Base-by-base conservation (phyloP, 306 rosid genomes). In the Vicia villosa region DNA sequence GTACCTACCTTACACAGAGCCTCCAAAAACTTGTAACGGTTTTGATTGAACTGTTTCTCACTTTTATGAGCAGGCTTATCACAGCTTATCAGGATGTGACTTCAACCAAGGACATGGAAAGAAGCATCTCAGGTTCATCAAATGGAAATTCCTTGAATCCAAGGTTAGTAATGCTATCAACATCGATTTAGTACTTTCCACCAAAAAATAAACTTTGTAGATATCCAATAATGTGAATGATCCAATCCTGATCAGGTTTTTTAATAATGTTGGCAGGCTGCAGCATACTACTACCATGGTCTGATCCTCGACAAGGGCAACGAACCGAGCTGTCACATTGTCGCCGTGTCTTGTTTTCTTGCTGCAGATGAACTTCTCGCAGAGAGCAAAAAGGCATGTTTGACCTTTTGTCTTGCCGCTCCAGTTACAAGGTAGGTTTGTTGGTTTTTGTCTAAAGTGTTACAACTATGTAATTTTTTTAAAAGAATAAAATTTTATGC, bases 251-350 rank as follows among this genome's bases (percentile, higher is more conserved):
- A 69, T 47, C 8, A 40, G 1, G 22, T 28, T 59, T n/a, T 2
- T 63, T 15, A 12, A 9, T 19, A 34, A 62, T 64, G 34, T 54
- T 20, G 56, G 57, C 85, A 94, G 98, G 96, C 97, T 46, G 95
- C 95, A 72, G 92, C 97, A 6, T 94, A 91, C 83, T 88, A 94
- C 89, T 94, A 84, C 89, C 95, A 94, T 47, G 97, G 97, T 16
- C 77, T 91, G 79, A 83, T 94, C 47, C 87, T 94, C 22, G 99
- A 88, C 87, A 91, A 88, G 79, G 92, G 96, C 26, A 85, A 65
- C 24, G 97, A 94, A 68, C 95, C 89, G 45, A 79, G 88, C 50
- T 68, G 81, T 75, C 89, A 89, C 59, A 79, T 91, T 20, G 65
- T 80, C 1, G 97, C 95, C 0, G 86, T 87, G 22, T 91, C 91